A percentile compares a stretch with the other conserved stretches of the same genome.
phyloP scores from a whole-genome alignment of 805 yeast species.

The Candida andamanensis region DNA sequence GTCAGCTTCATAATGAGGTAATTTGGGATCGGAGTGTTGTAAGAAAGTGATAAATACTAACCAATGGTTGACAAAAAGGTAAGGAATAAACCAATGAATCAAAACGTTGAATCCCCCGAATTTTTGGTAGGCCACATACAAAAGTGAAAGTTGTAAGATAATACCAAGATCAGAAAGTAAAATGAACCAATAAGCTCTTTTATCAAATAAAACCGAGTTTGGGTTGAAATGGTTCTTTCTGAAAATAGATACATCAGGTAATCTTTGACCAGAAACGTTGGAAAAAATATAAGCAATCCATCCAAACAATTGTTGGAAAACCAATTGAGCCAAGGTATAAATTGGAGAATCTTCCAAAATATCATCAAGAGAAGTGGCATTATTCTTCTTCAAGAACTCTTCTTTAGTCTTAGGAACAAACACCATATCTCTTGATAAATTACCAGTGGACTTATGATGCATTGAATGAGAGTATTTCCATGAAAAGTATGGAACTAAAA shows the following conservation, averaged over 20 bases:
- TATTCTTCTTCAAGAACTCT: slow-evolving; percentile 38
- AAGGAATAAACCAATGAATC: slow-evolving; percentile 73
- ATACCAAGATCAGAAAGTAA: slow-evolving; percentile 72
- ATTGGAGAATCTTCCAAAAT: slow-evolving; percentile 73
- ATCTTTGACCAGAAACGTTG: slow-evolving; percentile 66
- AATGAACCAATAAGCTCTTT: slow-evolving; percentile 66
- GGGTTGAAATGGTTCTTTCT: slow-evolving; percentile 69
- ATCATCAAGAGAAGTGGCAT: slow-evolving; percentile 44
- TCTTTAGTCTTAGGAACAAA: slow-evolving; percentile 71
- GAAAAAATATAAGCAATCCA: slow-evolving; percentile 63
- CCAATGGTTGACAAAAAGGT: slow-evolving; percentile 84
- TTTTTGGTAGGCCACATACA: slow-evolving; percentile 55
- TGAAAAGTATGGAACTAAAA: slow-evolving; percentile 80
- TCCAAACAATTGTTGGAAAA: slow-evolving; percentile 73
- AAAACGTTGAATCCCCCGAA: slow-evolving; percentile 61
- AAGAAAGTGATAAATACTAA: slow-evolving; percentile 78
- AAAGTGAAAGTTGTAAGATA: slow-evolving; percentile 42
- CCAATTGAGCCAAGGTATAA: slow-evolving; percentile 48
- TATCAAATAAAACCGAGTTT: slow-evolving; percentile 66
- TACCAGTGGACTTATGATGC: slow-evolving; percentile 90
- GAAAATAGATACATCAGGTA: slow-evolving; percentile 41
- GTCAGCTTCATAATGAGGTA: slow-evolving; percentile 73
- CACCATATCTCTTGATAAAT: slow-evolving; percentile 77
- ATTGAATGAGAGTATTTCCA: slow-evolving; percentile 83
- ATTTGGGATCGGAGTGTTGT: slow-evolving; percentile 74